A percentile compares a stretch with the other conserved stretches of the same genome.
These are phyloP conservation scores for Graphilbum fragrans DNA, from an alignment of 2,329 filamentous ascomycete species.

Conservation along the genomic window DNA sequence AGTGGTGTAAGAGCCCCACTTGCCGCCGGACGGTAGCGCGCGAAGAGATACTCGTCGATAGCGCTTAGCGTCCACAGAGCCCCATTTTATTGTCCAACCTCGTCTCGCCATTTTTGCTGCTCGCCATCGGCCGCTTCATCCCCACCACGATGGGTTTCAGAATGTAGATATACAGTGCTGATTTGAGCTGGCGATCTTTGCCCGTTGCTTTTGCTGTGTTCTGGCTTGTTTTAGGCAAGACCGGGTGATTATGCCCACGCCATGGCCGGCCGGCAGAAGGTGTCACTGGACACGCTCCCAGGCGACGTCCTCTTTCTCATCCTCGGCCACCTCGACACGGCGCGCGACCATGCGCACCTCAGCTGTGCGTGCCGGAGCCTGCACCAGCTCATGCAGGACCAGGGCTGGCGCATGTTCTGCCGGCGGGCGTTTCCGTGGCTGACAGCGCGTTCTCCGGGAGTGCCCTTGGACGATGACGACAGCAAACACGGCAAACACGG, in stretches of 20 bases:
- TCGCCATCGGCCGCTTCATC: no score
- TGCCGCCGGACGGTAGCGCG: no score
- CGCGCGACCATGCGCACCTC: conserved; percentile 32
- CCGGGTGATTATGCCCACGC: no score
- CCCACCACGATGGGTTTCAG: no score
- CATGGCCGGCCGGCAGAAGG: background rate
- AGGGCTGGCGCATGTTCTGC: conserved; percentile 39
- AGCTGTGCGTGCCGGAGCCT: conserved; percentile 25
- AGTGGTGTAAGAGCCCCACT: no score
- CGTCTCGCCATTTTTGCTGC: background rate
- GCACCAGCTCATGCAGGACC: conserved; percentile 21
- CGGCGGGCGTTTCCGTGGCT: conserved; percentile 30
- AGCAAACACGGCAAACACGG: background rate
- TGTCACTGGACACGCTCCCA: conserved; percentile 28
- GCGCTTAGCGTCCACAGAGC: no score
- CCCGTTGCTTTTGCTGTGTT: background rate
- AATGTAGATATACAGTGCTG: no score
- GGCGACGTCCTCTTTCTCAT: conserved; percentile 38
- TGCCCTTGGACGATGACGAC: conserved; percentile 2
- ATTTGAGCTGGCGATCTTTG: no score
- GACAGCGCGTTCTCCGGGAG: background rate
- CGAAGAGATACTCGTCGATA: no score
- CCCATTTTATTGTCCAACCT: background rate
- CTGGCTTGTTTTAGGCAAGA: no score
- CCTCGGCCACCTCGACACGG: conserved; percentile 32